phyloP scores from a whole-genome alignment of 2,329 filamentous ascomycete species.

The Emergomyces africanus region DNA sequence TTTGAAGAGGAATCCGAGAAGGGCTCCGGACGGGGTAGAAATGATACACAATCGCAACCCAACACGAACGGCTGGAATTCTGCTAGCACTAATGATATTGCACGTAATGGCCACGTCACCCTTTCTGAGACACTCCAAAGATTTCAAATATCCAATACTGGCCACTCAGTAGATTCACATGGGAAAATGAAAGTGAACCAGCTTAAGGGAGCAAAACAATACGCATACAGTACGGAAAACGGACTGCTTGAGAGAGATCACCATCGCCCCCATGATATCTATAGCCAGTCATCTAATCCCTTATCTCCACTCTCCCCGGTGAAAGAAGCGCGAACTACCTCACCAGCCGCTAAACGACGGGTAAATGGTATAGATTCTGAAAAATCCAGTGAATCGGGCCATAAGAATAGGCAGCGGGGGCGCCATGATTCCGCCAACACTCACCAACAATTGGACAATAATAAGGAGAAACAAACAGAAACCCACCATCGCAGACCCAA shows the following conservation, averaged over 20 bases:
- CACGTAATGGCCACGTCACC: constrained; percentile 18
- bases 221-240: constrained; percentile 17
- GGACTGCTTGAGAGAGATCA: constrained; percentile 19
- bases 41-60: constrained; percentile 14
- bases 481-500: constrained; percentile 21
- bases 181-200: constrained; percentile 12
- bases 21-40: constrained; percentile 16
- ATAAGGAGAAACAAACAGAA: constrained; percentile 20
- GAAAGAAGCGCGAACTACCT: constrained; percentile 19
- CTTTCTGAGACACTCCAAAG: constrained; percentile 27
- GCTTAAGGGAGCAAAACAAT: constrained; percentile 10
- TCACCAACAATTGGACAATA: constrained; percentile 10
- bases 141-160: constrained; percentile 24
- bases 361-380: constrained; percentile 22
- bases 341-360: constrained; percentile 19
- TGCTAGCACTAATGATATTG: constrained; percentile 5
- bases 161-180: constrained; percentile 17
- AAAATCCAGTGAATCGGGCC: constrained; percentile 21
- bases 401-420: constrained; percentile 24
- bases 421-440: constrained; percentile 17
- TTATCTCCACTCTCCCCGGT: constrained; percentile 14
- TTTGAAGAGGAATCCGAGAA: constrained; percentile 24
- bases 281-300: constrained; percentile 8
- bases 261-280: constrained; percentile 15
- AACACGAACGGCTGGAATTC: constrained; percentile 9